phyloP scores from a whole-genome alignment of 2,329 filamentous ascomycete genomes.

The Ascocoryne sarcoides region DNA sequence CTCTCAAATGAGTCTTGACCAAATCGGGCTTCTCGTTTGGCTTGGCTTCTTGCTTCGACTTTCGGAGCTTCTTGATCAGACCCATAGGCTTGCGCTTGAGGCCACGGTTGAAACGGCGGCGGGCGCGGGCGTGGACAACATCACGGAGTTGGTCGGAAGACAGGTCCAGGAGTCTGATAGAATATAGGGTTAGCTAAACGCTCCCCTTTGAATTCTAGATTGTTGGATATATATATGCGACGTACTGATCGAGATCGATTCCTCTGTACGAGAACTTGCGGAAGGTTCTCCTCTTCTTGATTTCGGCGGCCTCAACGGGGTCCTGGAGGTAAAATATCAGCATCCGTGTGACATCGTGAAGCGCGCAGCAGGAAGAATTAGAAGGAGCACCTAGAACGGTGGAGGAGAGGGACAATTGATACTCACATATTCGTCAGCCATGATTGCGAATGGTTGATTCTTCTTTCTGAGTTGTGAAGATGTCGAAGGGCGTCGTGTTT shows the following conservation, averaged over 20 bases:
- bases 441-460: conserved; percentile 44
- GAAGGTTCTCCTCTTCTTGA: conserved; percentile 99
- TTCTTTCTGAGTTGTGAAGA: too few species aligned
- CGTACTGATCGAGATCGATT: conserved; percentile 98
- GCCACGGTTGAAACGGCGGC: conserved; percentile 98
- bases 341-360: conserved; percentile 7
- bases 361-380: not conserved
- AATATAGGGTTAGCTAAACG: conserved; percentile 28
- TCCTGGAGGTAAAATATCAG: conserved; percentile 52
- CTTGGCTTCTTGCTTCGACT: conserved; percentile 97
- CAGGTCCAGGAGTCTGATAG: conserved; percentile 86
- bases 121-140: conserved; percentile 98
- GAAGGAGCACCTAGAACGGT: conserved; percentile 1
- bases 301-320: conserved; percentile 95
- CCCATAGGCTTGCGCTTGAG: conserved; percentile 99
- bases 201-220: conserved; percentile 28
- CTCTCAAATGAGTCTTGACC: conserved; percentile 98
- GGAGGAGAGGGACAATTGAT: conserved; percentile 11
- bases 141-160: conserved; percentile 97
- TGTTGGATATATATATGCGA: conserved; percentile 25
- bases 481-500: too few species aligned
- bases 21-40: conserved; percentile 99
- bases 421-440: conserved; percentile 79
- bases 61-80: conserved; percentile 99
- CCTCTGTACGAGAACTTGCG: conserved; percentile 99